Evolutionary conservation across 2,329 filamentous ascomycete species (phyloP), one percentile per base, ranked within the genome.

Genomic region (Coniella vitis): DNA sequence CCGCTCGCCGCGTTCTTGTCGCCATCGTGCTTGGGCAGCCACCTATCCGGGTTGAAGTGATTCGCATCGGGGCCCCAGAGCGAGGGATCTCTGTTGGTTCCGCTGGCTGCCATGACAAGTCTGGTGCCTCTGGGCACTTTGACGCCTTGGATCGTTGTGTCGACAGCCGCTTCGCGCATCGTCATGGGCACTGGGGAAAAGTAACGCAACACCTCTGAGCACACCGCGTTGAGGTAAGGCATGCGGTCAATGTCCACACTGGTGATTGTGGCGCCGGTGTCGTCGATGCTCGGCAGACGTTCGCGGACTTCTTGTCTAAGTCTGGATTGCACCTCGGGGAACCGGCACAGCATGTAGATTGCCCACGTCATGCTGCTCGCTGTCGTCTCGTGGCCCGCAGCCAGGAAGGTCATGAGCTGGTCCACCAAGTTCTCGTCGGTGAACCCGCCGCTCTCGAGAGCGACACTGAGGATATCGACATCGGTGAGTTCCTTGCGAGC

Each of bases 381-480:
- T 0, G 86, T 90, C 1, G 87, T 91, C 67, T 91, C 86, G 63
- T 91, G 87, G 19, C 84, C 84, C 0, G 89, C 89, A 1, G 84
- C 85, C 4, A 94, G 77, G 69, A 94, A 93, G 0, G 87, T 94
- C 87, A 94, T 93, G 62, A 93, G 78, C 66, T 95, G 89, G 63
- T 93, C 86, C 32, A 89, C 79, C n/a, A 95, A 77, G 52, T 88
- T 81, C 42, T 89, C 85, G 54, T 93, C 87, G 12, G 69, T 77
- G 66, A 94, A 93, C 5, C 74, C 80, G 40, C 86, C 86, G 35
- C 82, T 88, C 61, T 84, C 78, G 41, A 95, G 71, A 14, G 89
- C 89, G 0, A 91, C 85, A 1, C 84, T 88, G 31, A 95, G 71
- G 50, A 95, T 93, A 63, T 95, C 89, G 7, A 79, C 65, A 39